phyloP scores from a whole-genome alignment of 1,284 basidiomycete genomes.

The Puccinia brachypodii region DNA sequence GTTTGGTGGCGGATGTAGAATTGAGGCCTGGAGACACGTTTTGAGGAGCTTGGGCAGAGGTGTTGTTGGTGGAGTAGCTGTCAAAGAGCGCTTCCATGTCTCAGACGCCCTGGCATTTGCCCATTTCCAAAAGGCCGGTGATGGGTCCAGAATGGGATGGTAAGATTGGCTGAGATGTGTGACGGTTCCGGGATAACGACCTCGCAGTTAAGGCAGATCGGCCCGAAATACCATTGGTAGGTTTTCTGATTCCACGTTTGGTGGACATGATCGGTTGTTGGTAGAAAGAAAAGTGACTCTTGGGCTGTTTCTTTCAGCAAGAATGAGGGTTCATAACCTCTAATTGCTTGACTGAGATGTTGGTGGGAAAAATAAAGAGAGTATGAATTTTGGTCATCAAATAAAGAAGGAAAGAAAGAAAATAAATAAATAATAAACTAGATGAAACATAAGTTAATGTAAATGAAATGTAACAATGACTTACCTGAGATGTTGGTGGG shows the following conservation, averaged over 20 bases:
- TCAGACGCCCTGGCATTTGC: not conserved
- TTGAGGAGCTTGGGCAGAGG: no score
- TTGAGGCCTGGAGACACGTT: no score
- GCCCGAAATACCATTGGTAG: no score
- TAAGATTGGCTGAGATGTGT: not conserved
- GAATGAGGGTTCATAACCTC: not conserved
- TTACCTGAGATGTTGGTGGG: not conserved
- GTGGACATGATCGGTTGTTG: not conserved
- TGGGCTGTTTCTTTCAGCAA: not conserved
- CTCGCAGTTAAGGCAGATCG: not conserved
- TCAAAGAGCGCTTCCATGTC: not conserved
- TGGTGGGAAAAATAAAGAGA: not conserved
- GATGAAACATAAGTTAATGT: not conserved
- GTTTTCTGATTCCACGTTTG: no score
- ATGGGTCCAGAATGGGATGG: no score
- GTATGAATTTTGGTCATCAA: not conserved
- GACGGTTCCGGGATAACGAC: not conserved
- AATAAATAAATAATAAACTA: not conserved
- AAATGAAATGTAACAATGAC: not conserved
- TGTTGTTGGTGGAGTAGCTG: no score
- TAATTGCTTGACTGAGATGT: not conserved
- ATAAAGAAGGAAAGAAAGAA: not conserved
- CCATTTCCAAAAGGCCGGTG: no score
- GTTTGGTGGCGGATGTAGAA: no score
- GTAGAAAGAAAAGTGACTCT: not conserved